Evolutionary conservation across 169 alveolate species (phyloP).

Genomic region (Plasmodium gaboni): DNA sequence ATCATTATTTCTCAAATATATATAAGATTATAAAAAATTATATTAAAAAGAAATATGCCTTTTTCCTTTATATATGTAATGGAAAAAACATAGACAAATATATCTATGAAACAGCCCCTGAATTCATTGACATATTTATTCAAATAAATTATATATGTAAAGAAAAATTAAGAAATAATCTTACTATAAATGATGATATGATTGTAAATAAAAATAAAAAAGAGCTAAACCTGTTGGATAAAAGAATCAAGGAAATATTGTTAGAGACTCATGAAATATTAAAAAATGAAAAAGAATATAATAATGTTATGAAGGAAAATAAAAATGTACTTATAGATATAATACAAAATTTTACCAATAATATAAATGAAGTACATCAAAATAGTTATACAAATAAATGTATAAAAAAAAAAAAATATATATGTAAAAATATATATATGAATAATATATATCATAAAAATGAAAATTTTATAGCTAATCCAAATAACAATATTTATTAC

Average conservation of each 20-base stretch:
- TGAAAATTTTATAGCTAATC: not conserved
- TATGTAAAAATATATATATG: not conserved
- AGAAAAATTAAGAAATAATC: not conserved
- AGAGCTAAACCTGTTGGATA: not conserved
- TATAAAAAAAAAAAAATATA: too few relatives aligned
- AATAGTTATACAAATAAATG: too few relatives aligned
- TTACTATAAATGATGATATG: slow-evolving; percentile 42
- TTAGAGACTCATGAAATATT: slow-evolving; percentile 2
- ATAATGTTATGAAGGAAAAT: not conserved
- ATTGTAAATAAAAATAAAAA: too few relatives aligned
- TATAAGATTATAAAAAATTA: slow-evolving; percentile 6
- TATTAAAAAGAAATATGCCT: slow-evolving; percentile 14
- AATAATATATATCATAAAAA: not conserved
- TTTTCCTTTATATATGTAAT: slow-evolving; percentile 21
- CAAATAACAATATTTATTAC: not conserved
- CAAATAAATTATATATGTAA: too few relatives aligned
- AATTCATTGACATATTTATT: too few relatives aligned
- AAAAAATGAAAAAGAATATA: not conserved
- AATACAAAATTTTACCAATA: too few relatives aligned
- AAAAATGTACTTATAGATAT: not conserved
- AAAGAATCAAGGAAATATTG: slow-evolving; percentile 21
- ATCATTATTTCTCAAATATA: slow-evolving; percentile 15
- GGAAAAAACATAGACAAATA: not conserved
- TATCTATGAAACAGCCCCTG: too few relatives aligned
- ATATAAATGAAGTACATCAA: too few relatives aligned